Base-by-base conservation (phyloP, 768 basidiomycete genomes). In the Clitopilus hobsonii region DNA sequence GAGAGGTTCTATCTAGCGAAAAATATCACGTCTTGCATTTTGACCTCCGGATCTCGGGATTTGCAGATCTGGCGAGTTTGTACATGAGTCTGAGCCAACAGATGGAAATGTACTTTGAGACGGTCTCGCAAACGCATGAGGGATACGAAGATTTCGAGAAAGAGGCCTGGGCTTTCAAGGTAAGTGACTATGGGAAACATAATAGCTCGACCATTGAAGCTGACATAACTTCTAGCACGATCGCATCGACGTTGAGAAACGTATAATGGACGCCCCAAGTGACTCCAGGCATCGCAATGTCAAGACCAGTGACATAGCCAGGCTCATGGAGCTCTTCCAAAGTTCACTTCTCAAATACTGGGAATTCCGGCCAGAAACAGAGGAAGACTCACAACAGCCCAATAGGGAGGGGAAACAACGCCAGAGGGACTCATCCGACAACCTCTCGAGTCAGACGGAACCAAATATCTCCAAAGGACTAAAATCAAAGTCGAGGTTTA, bases 261-360 rank as follows among this genome's bases (percentile, higher is more conserved):
- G 88, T 30, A 64, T 84, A 16, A 64, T 73, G 1, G 83, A 85
- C 23, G 67, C 71, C 16, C 68, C 71, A 16, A 73, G 61, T 26
- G 75, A 73, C 24, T 68, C 74, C 0, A 78, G 76, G 49, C 73
- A 75, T 38, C 73, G 71, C 3, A 67, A 67, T 53, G 78, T 93
- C 54, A 83, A 80, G 67, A 89, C 90, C 2, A 86, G 88, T 60
- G 91, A 94, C 61, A 74, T 93, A 36, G 88, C 91, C 6, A 77
- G 89, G 18, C 72, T 93, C 14, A 90, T 94, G 88, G 91, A 92
- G 61, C 69, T 92, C 2, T 91, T 92, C 63, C 91, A 91, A 85
- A 86, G 78, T 62, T 84, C 86, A 1, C 79, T 91, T 11, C 65
- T 89, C 26, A 84, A 81, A 60, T 91, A 89, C 58, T 83, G 87